Evolutionary conservation across 805 yeast species (phyloP), one percentile per base, ranked within the genome.

Genomic region (Metschnikowia baotianmanensis): DNA sequence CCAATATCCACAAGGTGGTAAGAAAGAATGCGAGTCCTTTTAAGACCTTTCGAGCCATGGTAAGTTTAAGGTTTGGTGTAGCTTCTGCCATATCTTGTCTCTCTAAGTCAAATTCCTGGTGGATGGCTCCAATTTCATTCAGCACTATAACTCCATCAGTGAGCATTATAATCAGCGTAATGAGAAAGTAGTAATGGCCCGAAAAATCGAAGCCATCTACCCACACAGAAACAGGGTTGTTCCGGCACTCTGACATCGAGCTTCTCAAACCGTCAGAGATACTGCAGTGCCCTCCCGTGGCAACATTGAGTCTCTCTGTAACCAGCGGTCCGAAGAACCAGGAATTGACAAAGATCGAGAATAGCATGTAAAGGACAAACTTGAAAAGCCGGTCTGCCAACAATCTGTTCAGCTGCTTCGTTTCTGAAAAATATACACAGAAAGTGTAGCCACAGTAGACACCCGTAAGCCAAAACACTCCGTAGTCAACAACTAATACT

Each of bases 251-350:
- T 1, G 36, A 23, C 34, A 48, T 36, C 3, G 43, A 31, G 11
- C 25, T 19, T 2, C 18, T 5, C 29, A 16, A 9, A 38, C 12
- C 11, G 3, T 11, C 20, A 2, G 15, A 5, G 3, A 24, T 43
- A 15, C 16, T 17, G 25, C 54, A 50, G 10, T 42, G 43, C 3
- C 54, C 54, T 2, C 55, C 55, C 2, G 47, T 43, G 9, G 43
- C 47, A 22, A 38, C 32, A 24, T 50, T 51, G 27, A 57, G 35
- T 16, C 69, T 46, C 26, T 63, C 68, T 32, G 62, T 59, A 4
- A 67, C 35, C 46, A 56, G 60, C 1, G 59, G 56, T 2, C 72
- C 72, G 36, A 65, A 62, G 34, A 53, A 62, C 71, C 72, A 66
- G 17, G 46, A 47, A 25, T 51, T 47, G 25, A 50, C 25, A 9